Percentiles rank a stretch among this genome's conserved stretches.
phyloP scores from a whole-genome alignment of 2,329 filamentous ascomycete genomes.

The Colletotrichum nymphaeae region DNA sequence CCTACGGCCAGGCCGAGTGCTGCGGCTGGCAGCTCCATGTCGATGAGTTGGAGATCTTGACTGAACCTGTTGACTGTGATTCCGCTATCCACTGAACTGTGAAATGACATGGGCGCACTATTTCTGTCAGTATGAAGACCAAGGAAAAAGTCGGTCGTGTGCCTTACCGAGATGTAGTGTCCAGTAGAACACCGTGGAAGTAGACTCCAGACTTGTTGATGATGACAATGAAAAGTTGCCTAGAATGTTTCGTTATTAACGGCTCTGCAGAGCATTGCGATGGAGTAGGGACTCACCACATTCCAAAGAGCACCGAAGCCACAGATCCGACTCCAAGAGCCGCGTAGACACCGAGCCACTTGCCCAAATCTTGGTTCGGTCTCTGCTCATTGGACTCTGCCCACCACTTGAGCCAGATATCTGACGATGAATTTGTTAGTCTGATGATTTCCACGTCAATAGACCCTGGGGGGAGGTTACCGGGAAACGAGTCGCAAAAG shows the following conservation, averaged over 20 bases:
- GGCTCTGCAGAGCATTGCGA: not conserved
- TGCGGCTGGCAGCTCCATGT: slow-evolving; percentile 39
- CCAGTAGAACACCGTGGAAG: slow-evolving; percentile 42
- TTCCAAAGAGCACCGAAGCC: slow-evolving; percentile 5
- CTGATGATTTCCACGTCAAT: too few species aligned
- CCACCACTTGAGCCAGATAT: slow-evolving; percentile 62
- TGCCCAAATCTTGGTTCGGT: slow-evolving; percentile 49
- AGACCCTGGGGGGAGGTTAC: not conserved
- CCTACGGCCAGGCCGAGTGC: slow-evolving; percentile 36
- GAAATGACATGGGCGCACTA: slow-evolving; percentile 37
- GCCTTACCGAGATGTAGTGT: slow-evolving; percentile 38
- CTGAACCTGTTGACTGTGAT: slow-evolving; percentile 40
- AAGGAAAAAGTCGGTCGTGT: not conserved
- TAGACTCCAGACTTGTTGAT: slow-evolving; percentile 44
- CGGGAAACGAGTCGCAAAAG: slow-evolving; percentile 42
- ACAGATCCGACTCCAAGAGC: slow-evolving; percentile 23
- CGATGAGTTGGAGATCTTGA: slow-evolving; percentile 39
- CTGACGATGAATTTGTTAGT: not conserved
- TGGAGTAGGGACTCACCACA: slow-evolving; percentile 2
- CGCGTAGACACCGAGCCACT: slow-evolving; percentile 51
- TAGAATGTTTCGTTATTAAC: slow-evolving; percentile 17
- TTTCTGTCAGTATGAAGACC: not conserved
- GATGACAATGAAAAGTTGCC: slow-evolving; percentile 46
- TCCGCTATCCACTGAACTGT: slow-evolving; percentile 36
- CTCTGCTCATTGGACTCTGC: slow-evolving; percentile 51